phyloP scores from a whole-genome alignment of 2,329 filamentous ascomycete genomes.

The Nemania bipapillata region DNA sequence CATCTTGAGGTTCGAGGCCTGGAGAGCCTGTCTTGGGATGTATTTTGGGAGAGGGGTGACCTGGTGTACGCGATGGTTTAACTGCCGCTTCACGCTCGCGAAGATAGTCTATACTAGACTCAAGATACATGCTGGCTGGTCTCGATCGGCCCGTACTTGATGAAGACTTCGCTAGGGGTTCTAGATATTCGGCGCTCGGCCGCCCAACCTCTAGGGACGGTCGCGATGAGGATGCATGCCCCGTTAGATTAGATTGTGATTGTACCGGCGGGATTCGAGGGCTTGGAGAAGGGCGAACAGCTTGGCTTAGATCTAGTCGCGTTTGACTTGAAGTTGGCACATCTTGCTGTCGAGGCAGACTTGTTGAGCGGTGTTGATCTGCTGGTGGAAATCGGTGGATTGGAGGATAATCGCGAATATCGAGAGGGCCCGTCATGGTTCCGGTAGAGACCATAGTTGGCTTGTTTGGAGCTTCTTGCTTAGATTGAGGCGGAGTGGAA shows the following conservation, averaged over 20 bases:
- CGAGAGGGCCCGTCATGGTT: slow-evolving; percentile 77
- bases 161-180: slow-evolving; percentile 71
- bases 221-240: slow-evolving; percentile 63
- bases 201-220: slow-evolving; percentile 77
- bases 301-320: slow-evolving; percentile 43
- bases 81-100: slow-evolving; percentile 75
- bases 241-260: slow-evolving; percentile 51
- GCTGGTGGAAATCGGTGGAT: slow-evolving; percentile 58
- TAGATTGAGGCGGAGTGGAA: slow-evolving; percentile 55
- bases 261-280: slow-evolving; percentile 52
- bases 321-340: slow-evolving; percentile 40
- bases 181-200: slow-evolving; percentile 71
- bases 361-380: slow-evolving; percentile 55
- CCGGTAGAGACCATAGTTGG: slow-evolving; percentile 68
- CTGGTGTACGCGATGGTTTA: slow-evolving; percentile 54
- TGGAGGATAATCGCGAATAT: slow-evolving; percentile 55
- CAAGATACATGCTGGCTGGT: slow-evolving; percentile 83
- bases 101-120: slow-evolving; percentile 83
- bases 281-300: slow-evolving; percentile 45
- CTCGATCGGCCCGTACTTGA: slow-evolving; percentile 66
- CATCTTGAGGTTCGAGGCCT: slow-evolving; percentile 62
- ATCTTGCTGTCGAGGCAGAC: slow-evolving; percentile 54
- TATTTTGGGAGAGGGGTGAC: slow-evolving; percentile 51
- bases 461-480: slow-evolving; percentile 49
- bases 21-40: slow-evolving; percentile 57